Base-by-base conservation (phyloP, 768 basidiomycete genomes). In the Candolleomyces efflorescens region DNA sequence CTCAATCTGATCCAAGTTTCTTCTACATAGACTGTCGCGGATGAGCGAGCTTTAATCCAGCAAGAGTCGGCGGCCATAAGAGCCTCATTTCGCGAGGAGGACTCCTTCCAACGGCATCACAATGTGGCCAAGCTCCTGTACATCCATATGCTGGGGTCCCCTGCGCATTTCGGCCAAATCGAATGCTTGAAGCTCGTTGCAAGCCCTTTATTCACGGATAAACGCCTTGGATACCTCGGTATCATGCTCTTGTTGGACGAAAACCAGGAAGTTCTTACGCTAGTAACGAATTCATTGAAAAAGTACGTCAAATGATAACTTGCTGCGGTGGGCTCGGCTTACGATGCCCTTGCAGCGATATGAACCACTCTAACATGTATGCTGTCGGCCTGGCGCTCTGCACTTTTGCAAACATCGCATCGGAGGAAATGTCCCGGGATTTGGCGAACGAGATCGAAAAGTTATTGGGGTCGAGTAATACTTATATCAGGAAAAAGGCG, bases 281-380 rank as follows among this genome's bases (percentile, higher is more conserved):
- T 99, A 47, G 95, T 99, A 47, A 99, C 97, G 15, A 99, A 99
- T 70, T 97, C 94, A 27, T 75, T 99, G 65, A 99, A 99, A 76
- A 98, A 98, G 97, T 98, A 70, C 58, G 79, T 75, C 20, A 20
- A 46, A 47, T 12, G 13, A 51, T 17, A 11, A 36, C 18, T 11
- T 32, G 11, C 32, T 5, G 13, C 17, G 47, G 58, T 38, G 23
- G 17, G 17, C 50, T 44, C 32, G 32, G 32, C 32, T 38, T 32
- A 52, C 24, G 38, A 43, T 45, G 53, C 22, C 37, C 20, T 18
- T 39, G 13, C 65, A 99, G 96, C 75, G 97, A 99, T 74, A 92
- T 99, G 93, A 98, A 98, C 72, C 95, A 98, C 71, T 88, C 95
- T 1, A 98, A 98, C 73, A 97, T 97, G 92, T 98, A 98, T 71